Conservation (phyloP, 2,329 filamentous ascomycete genomes). For the Trichoderma koningii region DNA sequence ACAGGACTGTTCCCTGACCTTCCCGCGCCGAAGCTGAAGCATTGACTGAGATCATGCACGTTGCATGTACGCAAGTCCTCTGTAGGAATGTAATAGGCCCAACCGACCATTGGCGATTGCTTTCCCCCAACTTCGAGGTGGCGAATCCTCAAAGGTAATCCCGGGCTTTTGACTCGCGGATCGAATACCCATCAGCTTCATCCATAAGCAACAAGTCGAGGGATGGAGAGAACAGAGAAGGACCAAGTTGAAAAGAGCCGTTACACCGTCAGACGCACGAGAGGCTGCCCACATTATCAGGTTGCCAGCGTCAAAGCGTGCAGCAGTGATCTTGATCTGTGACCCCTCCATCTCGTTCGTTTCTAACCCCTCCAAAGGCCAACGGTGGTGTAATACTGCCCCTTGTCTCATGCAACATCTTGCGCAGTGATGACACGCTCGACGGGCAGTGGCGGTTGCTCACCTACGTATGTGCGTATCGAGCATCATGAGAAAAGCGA, state of each 20-base stretch:
- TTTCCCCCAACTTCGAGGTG: constrained; percentile 7
- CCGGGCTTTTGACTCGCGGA: background rate
- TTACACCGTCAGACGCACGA: constrained; percentile 13
- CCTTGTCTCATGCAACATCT: constrained; percentile 7
- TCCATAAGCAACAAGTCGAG: background rate
- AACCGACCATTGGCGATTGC: background rate
- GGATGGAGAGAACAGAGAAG: too few species aligned
- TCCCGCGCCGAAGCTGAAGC: background rate
- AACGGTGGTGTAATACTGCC: background rate
- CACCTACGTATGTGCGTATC: too few species aligned
- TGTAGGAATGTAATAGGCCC: constrained; percentile 7
- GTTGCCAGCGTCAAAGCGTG: background rate
- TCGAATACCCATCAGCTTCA: background rate
- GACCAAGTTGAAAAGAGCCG: background rate
- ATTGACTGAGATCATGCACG: constrained; percentile 19
- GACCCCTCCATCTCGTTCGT: background rate
- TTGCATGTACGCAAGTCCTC: constrained; percentile 18
- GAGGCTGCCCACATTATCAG: constrained; percentile 4
- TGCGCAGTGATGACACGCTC: background rate
- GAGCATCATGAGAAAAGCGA: background rate
- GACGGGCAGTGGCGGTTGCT: background rate
- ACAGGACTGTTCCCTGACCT: background rate
- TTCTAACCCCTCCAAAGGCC: constrained; percentile 5
- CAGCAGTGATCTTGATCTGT: constrained; percentile 3
- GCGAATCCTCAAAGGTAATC: background rate